A percentile compares a stretch with the other conserved stretches of the same genome.
These are phyloP conservation scores for Butyriboletus loyo DNA, from an alignment of 768 basidiomycete genomes.

Conservation along the genomic window DNA sequence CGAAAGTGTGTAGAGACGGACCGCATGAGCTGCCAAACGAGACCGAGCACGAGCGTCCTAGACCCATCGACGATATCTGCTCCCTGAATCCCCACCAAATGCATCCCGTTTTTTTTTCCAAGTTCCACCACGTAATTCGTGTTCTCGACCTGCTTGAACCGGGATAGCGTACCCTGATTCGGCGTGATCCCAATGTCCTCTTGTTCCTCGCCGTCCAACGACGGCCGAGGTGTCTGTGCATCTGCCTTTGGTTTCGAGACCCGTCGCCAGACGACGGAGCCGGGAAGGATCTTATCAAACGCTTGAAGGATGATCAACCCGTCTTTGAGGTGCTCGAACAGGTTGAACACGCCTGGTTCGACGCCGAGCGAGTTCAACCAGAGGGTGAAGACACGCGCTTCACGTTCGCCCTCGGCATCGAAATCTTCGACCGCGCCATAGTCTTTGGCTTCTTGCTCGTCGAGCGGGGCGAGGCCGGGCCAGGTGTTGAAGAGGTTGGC, in stretches of 20 bases:
- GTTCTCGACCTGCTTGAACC: slow-evolving; percentile 98
- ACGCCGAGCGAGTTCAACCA: slow-evolving; percentile 98
- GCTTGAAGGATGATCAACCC: slow-evolving; percentile 91
- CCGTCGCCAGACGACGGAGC: slow-evolving; percentile 90
- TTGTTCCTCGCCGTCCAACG: slow-evolving; percentile 52
- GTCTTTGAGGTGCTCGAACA: slow-evolving; percentile 95
- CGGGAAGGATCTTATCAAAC: slow-evolving; percentile 93
- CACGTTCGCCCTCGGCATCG: slow-evolving; percentile 97
- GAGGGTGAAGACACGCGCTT: slow-evolving; percentile 95
- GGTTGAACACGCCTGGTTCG: slow-evolving; percentile 92
- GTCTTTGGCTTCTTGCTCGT: slow-evolving; percentile 90
- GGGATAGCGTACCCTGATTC: slow-evolving; percentile 80
- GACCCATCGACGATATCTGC: slow-evolving; percentile 95
- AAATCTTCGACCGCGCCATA: slow-evolving; percentile 93
- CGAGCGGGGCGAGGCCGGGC: slow-evolving; percentile 91
- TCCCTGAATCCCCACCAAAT: slow-evolving; percentile 95
- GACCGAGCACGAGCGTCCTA: slow-evolving; percentile 89
- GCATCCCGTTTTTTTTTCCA: slow-evolving; percentile 89
- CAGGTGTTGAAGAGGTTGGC: slow-evolving; percentile 98
- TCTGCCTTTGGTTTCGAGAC: slow-evolving; percentile 86
- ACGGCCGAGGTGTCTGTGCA: slow-evolving; percentile 39
- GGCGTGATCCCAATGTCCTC: slow-evolving; percentile 82
- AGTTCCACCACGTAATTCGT: slow-evolving; percentile 96
- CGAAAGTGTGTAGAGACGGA: slow-evolving; percentile 32
- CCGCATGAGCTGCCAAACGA: slow-evolving; percentile 99